Evolutionary conservation across 192 early-diverging fungal genomes (phyloP), one percentile per base, ranked within the genome.

Genomic region (Coemansia sp.): DNA sequence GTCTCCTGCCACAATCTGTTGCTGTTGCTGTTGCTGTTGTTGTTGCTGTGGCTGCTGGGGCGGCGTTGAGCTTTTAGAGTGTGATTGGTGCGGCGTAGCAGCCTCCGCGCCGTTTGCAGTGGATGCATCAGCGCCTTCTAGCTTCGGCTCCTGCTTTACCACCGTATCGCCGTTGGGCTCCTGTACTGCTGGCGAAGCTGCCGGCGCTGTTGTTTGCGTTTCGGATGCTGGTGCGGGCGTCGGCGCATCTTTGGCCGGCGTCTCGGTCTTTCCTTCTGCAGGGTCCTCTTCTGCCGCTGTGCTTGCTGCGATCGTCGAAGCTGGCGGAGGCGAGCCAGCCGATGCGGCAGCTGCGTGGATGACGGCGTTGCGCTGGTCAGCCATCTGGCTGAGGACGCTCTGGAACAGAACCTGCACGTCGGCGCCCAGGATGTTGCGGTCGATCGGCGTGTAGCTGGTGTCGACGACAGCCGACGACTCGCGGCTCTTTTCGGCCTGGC

Each of bases 371-470:
- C 70, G 44, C 30, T 73, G 63, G 29, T 65, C 70, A 7, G 70
- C 63, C 8, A 73, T 58, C 64, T 73, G 71, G 51, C 71, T 55
- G 9, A 73, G 50, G 9, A 73, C 71, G 47, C 71, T 73, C 23
- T 73, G 71, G 23, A 73, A 73, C 46, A 73, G 19, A 19, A 73
- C 64, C 38, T 73, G 64, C 27, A 73, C 71, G 44, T 73, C 71
- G 3, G 58, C 51, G 0, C 63, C 71, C 18, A 73, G 51, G 26
- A 67, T 59, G 40, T 63, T 73, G 40, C 51, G 64, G n/a, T 73
- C 64, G 25, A 73, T 67, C 6, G 40, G 5, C 1, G 59, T 52
- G 29, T 73, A 73, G 36, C 50, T 50, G 15, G 39, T 32, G 45
- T 73, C 71, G 10, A 35, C 23, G 0, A 42, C 33, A 18, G 32